Conservation (phyloP, 495 filamentous ascomycete species). For the Polyplosphaeria fusca region DNA sequence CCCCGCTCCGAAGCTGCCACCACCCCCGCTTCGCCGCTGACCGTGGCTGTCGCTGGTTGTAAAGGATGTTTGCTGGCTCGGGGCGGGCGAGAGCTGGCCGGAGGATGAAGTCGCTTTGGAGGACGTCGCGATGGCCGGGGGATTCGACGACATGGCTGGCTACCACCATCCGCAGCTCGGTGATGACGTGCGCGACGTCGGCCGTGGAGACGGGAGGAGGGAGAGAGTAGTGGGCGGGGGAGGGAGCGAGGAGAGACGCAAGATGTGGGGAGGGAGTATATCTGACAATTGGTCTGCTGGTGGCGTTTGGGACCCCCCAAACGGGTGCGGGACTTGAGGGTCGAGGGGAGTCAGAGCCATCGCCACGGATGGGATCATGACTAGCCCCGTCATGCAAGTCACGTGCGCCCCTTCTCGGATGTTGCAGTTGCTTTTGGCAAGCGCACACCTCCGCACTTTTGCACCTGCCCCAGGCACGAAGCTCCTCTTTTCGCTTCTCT, state of each 20-base stretch:
- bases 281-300: slow-evolving; percentile 7
- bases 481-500: too few relatives aligned
- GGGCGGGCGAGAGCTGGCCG: slow-evolving; percentile 40
- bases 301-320: slow-evolving; percentile 31
- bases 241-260: slow-evolving; percentile 3
- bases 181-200: too few relatives aligned
- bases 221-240: background rate
- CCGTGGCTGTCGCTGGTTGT: slow-evolving; percentile 38
- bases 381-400: too few relatives aligned
- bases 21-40: slow-evolving; percentile 61
- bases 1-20: slow-evolving; percentile 61
- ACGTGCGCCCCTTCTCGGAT: slow-evolving; percentile 16
- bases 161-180: background rate
- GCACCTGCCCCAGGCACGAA: background rate
- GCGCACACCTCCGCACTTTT: background rate
- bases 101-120: slow-evolving; percentile 37
- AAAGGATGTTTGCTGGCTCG: slow-evolving; percentile 36
- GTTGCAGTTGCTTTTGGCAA: slow-evolving; percentile 2
- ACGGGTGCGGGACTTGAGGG: slow-evolving; percentile 27
- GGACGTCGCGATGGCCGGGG: slow-evolving; percentile 32
- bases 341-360: slow-evolving; percentile 29
- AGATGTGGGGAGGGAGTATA: background rate
- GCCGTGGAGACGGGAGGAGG: background rate
- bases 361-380: background rate
- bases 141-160: slow-evolving; percentile 34